Base-by-base conservation (phyloP, 2,329 filamentous ascomycete genomes). In the Colletotrichum cereale region DNA sequence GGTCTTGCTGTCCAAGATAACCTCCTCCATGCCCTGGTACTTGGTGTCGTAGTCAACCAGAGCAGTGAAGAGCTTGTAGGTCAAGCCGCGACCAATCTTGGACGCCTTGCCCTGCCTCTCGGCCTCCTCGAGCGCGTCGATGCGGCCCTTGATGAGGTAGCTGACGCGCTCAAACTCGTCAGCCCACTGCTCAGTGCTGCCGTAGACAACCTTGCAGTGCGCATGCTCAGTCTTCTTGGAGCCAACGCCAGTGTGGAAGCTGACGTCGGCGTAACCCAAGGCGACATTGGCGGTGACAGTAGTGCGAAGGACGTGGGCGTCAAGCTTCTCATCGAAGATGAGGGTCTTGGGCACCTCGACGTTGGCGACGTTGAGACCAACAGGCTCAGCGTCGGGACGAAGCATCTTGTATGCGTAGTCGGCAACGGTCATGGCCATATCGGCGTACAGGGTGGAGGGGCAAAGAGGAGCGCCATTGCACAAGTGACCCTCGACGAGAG, bases 261-360 rank as follows among this genome's bases (percentile, higher is more conserved):
- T 83, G 38, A 92, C 80, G 55, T 88, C 84, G 26, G 90, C 88
- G 48, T 83, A 80, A 63, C 87, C 87, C 52, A 84, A 80, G 66
- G 86, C 84, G 26, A 88, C 84, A 75, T 93, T 86, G 53, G 87
- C 87, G n/a, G 84, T 88, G 66, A 87, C 88, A 61, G 87, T 86
- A 74, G 92, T 84, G 75, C 88, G 86, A 38, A 93, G 81, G 63
- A 91, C 86, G 78, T 93, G 91, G 44, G 81, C 83, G 67, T 81
- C 79, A 12, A 81, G 78, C 36, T 79, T 81, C 52, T 83, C 78
- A 65, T 86, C 80, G 53, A 87, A 85, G 72, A 95, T 92, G 71
- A 95, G 84, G 42, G 91, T 89, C 85, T 93, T 93, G 62, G 86
- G 86, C 1, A 93, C 91, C 78, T 92, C 89, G 84, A 94, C 90